These are phyloP conservation scores for Corynespora cassiicola DNA, from an alignment of 2,329 filamentous ascomycete species.

Conservation along the genomic window DNA sequence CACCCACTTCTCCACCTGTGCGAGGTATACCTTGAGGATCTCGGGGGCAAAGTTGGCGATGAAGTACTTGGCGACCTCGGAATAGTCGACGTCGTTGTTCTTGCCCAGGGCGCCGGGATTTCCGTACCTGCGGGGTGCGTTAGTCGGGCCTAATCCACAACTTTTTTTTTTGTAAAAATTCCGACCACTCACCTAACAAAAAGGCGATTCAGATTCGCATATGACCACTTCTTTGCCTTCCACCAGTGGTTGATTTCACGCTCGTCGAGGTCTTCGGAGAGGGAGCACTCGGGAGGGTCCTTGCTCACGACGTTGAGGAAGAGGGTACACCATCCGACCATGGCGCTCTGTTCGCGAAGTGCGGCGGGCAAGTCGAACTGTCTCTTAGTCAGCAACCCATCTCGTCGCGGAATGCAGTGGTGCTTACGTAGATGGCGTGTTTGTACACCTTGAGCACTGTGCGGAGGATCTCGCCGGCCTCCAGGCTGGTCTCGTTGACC, in stretches of 20 bases:
- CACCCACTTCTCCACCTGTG: slow-evolving; percentile 97
- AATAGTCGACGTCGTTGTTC: slow-evolving; percentile 76
- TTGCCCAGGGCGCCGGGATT: slow-evolving; percentile 80
- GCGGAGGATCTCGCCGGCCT: slow-evolving; percentile 96
- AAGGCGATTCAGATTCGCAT: slow-evolving; percentile 94
- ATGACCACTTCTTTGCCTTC: slow-evolving; percentile 99
- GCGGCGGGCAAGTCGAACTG: slow-evolving; percentile 85
- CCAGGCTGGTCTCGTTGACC: slow-evolving; percentile 87
- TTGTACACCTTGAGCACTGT: slow-evolving; percentile 97
- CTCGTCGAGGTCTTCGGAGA: slow-evolving; percentile 81
- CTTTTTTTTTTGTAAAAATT: not conserved
- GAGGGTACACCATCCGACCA: slow-evolving; percentile 94
- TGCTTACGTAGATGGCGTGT: slow-evolving; percentile 90
- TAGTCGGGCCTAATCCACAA: too few species aligned
- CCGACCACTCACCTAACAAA: slow-evolving; percentile 76
- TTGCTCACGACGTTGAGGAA: slow-evolving; percentile 92
- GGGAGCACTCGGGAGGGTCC: slow-evolving; percentile 76
- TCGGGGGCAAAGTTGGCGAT: slow-evolving; percentile 91
- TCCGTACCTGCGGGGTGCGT: slow-evolving; percentile 73
- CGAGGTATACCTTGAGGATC: slow-evolving; percentile 92
- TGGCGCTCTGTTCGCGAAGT: slow-evolving; percentile 79
- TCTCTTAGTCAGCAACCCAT: slow-evolving; percentile 32
- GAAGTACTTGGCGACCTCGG: slow-evolving; percentile 87
- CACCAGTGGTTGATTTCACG: slow-evolving; percentile 97
- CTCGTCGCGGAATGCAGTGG: too few species aligned